Evolutionary conservation across 1,284 basidiomycete species (phyloP).

Genomic region (Ustilago loliicola): DNA sequence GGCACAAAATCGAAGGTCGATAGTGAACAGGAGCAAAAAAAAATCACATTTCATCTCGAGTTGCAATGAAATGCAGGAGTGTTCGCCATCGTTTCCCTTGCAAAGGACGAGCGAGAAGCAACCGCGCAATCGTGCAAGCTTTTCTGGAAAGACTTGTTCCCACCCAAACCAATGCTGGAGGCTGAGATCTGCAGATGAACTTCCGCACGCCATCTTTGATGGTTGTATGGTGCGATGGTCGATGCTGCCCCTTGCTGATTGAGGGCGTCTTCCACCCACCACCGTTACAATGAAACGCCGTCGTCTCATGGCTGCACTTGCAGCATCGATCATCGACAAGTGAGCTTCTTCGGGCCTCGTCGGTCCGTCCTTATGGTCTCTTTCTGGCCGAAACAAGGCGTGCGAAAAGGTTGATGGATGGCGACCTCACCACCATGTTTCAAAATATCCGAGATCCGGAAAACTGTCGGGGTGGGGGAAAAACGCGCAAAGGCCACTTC

Average conservation of each 20-base stretch:
- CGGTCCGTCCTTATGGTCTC: not conserved
- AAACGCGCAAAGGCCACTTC: slow-evolving; percentile 3
- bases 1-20: not conserved
- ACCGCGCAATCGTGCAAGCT: no score
- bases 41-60: not conserved
- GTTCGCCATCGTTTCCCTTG: not conserved
- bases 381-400: not conserved
- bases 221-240: not conserved
- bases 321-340: not conserved
- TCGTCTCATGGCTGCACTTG: not conserved
- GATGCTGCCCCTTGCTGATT: not conserved
- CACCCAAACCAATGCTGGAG: not conserved
- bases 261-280: not conserved
- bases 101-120: no score
- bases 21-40: not conserved
- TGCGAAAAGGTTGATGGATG: not conserved
- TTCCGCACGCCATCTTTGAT: not conserved
- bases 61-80: not conserved
- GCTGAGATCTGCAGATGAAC: not conserved
- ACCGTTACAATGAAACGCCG: not conserved
- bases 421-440: not conserved
- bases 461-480: slow-evolving; percentile 5
- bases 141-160: not conserved
- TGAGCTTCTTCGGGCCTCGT: not conserved
- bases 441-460: slow-evolving; percentile 17